Evolutionary conservation across 2,329 filamentous ascomycete genomes (phyloP).

Genomic region (Colletotrichum lentis): DNA sequence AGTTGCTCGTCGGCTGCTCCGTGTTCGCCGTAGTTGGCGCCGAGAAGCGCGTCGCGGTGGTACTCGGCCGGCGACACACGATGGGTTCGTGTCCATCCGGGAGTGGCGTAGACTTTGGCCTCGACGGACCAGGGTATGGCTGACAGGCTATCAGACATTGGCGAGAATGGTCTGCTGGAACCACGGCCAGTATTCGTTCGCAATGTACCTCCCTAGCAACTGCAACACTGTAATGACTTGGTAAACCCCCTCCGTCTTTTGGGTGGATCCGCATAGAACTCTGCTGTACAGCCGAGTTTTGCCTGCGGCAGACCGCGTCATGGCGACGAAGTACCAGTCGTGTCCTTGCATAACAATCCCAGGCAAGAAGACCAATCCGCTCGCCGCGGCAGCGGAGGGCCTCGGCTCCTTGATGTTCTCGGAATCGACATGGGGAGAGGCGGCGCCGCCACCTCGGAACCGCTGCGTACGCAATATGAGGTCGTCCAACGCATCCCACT

Average conservation of each 20-base stretch:
- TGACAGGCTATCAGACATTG: neutral
- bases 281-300: slow-evolving; percentile 14
- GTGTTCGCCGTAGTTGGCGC: neutral
- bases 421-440: neutral
- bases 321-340: slow-evolving; percentile 39
- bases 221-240: slow-evolving; percentile 31
- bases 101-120: neutral
- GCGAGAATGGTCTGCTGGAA: slow-evolving; percentile 3
- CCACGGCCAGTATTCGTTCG: slow-evolving; percentile 36
- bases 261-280: slow-evolving; percentile 32
- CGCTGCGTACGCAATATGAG: neutral
- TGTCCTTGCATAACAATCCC: slow-evolving; percentile 40
- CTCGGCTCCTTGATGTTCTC: neutral
- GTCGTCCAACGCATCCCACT: slow-evolving; percentile 19
- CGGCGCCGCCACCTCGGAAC: neutral
- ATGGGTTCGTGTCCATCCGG: neutral
- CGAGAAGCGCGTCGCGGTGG: neutral
- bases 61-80: neutral
- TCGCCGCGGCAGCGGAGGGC: neutral
- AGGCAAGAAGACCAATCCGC: slow-evolving; percentile 33
- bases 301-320: slow-evolving; percentile 28
- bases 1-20: neutral
- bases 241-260: slow-evolving; percentile 35
- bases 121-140: neutral
- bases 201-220: slow-evolving; percentile 27